Evolutionary conservation across 257 asterid genomes (phyloP), one percentile per base, ranked within the genome.

Genomic region (Leptodermis oblonga): DNA sequence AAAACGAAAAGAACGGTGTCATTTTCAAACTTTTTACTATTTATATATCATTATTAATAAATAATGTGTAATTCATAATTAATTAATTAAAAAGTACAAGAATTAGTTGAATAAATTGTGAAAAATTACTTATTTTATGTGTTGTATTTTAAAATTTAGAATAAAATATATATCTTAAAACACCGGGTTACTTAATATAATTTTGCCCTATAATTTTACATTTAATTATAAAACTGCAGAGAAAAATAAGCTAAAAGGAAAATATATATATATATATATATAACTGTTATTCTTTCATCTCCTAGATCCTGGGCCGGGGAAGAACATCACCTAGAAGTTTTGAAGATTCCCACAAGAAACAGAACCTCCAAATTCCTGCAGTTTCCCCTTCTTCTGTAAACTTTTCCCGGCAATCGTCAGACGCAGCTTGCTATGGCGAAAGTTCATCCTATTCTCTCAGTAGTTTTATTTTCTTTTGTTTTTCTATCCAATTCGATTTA

Each of bases 401-500:
- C 7, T 20, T 51, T 51, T n/a, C 18, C 13, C 31, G 6, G 67
- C 20, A 18, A 62, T 62, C 12, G 0, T n/a, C 22, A 6, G 58
- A 51, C 54, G 22, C 33, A 7, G 55, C 37, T 48, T 7, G 22
- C 18, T 11, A 70, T 70, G 74, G 42, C 33, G 12, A 34, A 30
- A 45, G 45, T 46, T 54, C 41, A 28, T 68, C 33, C 51, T 59
- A 37, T 69, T 22, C 42, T 76, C 60, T 49, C n/a, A n/a, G 45
- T 4, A 36, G 67, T 79, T 26, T 3, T 84, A 54, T 25, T 80
- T 3, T 70, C 70, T 69, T 80, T 76, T 67, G 39, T 79, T 73
- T 70, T 86, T 5, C 7, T 81, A 13, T 66, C 74, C 63, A 81
- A 74, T 73, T 81, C 79, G 70, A 78, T 77, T 1, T 64, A 73